These are phyloP conservation scores for Xylaria sp. DNA, from an alignment of 495 filamentous ascomycete genomes.

Conservation along the genomic window DNA sequence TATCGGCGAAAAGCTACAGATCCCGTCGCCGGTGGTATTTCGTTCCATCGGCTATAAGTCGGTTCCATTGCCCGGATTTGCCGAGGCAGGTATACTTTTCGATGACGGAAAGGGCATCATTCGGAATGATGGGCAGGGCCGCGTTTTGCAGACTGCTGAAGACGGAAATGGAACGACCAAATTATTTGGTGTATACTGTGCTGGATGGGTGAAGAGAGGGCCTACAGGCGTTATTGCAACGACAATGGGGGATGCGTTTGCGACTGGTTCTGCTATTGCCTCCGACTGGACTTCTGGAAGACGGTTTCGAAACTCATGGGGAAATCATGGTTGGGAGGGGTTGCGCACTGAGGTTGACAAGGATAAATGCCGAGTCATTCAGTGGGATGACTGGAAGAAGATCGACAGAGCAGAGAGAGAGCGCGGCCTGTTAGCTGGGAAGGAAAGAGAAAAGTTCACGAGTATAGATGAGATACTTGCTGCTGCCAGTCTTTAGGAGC, in stretches of 20 bases:
- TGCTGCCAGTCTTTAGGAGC: conserved; percentile 46
- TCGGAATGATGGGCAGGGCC: conserved; percentile 81
- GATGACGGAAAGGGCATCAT: conserved; percentile 75
- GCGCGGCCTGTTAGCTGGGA: conserved; percentile 70
- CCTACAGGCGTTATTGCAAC: conserved; percentile 95
- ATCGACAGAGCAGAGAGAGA: conserved; percentile 82
- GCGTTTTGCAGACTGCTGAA: conserved; percentile 56
- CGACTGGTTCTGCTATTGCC: conserved; percentile 80
- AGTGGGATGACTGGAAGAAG: conserved; percentile 84
- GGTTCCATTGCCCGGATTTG: conserved; percentile 74
- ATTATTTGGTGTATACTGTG: conserved; percentile 84
- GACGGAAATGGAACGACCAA: conserved; percentile 30
- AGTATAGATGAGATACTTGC: conserved; percentile 80
- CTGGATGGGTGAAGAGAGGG: conserved; percentile 95
- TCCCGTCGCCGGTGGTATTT: conserved; percentile 76
- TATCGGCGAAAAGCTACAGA: conserved; percentile 47
- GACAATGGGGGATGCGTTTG: conserved; percentile 95
- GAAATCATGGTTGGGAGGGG: conserved; percentile 74
- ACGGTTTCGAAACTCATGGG: conserved; percentile 56
- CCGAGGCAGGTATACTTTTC: conserved; percentile 81
- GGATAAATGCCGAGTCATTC: conserved; percentile 59
- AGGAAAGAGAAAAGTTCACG: conserved; percentile 84
- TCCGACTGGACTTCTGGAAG: conserved; percentile 65
- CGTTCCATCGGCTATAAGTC: conserved; percentile 93
- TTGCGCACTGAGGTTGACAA: conserved; percentile 45